These are phyloP conservation scores for Letharia columbiana DNA, from an alignment of 495 filamentous ascomycete species.

Conservation along the genomic window DNA sequence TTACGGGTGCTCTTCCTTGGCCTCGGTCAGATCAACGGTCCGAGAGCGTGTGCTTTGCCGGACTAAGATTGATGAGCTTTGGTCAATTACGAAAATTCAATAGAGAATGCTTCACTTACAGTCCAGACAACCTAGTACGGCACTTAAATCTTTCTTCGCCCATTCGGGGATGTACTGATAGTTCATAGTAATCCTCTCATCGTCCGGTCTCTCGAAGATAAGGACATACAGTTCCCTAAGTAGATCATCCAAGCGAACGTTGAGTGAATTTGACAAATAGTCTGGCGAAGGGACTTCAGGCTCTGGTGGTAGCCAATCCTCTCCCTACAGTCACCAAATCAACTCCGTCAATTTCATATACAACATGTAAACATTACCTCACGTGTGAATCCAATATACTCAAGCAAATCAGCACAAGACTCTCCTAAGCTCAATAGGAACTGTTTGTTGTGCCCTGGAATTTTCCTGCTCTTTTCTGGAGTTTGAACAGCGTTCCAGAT, in stretches of 20 bases:
- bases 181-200: slow-evolving; percentile 38
- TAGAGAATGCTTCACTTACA: slow-evolving; percentile 32
- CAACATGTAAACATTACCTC: slow-evolving; percentile 29
- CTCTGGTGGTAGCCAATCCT: slow-evolving; percentile 40
- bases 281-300: slow-evolving; percentile 30
- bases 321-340: slow-evolving; percentile 18
- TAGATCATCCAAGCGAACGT: slow-evolving; percentile 48
- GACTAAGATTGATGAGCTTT: slow-evolving; percentile 18
- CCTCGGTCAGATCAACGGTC: slow-evolving; percentile 22
- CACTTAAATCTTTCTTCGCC: slow-evolving; percentile 34
- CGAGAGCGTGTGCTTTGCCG: slow-evolving; percentile 24
- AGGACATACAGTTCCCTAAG: slow-evolving; percentile 44
- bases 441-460: slow-evolving; percentile 60
- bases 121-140: slow-evolving; percentile 40
- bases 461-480: slow-evolving; percentile 39
- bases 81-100: neutral
- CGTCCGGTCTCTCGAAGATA: slow-evolving; percentile 35
- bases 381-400: slow-evolving; percentile 51
- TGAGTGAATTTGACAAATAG: slow-evolving; percentile 39
- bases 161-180: slow-evolving; percentile 28
- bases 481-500: slow-evolving; percentile 51
- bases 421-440: slow-evolving; percentile 61
- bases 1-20: slow-evolving; percentile 30
- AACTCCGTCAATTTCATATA: neutral
- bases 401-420: slow-evolving; percentile 53